Percentiles rank a stretch among this genome's conserved stretches.
These are phyloP conservation scores for Scutellaria galericulata DNA, from an alignment of 257 asterid species.

Conservation along the genomic window DNA sequence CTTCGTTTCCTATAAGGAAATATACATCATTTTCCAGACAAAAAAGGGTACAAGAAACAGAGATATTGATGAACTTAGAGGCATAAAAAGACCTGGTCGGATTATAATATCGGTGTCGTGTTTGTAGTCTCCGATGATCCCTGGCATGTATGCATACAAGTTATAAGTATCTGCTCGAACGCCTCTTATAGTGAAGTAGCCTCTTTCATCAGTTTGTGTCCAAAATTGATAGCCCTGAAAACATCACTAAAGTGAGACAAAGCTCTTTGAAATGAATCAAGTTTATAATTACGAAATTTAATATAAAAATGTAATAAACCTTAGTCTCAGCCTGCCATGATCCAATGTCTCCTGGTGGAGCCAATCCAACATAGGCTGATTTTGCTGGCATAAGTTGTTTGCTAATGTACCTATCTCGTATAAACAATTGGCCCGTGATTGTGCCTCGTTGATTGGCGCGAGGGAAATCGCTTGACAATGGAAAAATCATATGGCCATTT, in stretches of 20 bases:
- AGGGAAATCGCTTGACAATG: slow-evolving; percentile 56
- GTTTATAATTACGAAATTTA: background rate
- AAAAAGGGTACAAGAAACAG: background rate
- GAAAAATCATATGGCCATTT: slow-evolving; percentile 91
- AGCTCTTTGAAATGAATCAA: background rate
- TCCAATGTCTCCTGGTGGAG: slow-evolving; percentile 68
- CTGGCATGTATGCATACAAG: slow-evolving; percentile 68
- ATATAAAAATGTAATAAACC: slow-evolving; percentile 33
- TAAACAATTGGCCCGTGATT: slow-evolving; percentile 59
- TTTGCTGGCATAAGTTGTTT: slow-evolving; percentile 41
- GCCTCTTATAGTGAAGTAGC: slow-evolving; percentile 47
- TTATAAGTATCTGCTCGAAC: slow-evolving; percentile 57
- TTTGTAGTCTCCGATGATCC: slow-evolving; percentile 70
- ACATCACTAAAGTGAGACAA: background rate
- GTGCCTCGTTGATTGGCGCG: slow-evolving; percentile 55
- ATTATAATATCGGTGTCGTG: slow-evolving; percentile 34
- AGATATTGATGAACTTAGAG: background rate
- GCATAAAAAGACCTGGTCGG: slow-evolving; percentile 42
- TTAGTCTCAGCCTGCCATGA: slow-evolving; percentile 77
- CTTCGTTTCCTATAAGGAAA: slow-evolving; percentile 35
- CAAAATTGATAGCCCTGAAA: slow-evolving; percentile 84
- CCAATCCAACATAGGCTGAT: slow-evolving; percentile 72
- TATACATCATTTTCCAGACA: background rate
- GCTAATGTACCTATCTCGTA: slow-evolving; percentile 55
- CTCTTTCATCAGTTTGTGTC: slow-evolving; percentile 53